A percentile compares a stretch with the other conserved stretches of the same genome.
Evolutionary conservation across 78 protist species (phyloP).

Genomic region (Dictyostelium capitatum): DNA sequence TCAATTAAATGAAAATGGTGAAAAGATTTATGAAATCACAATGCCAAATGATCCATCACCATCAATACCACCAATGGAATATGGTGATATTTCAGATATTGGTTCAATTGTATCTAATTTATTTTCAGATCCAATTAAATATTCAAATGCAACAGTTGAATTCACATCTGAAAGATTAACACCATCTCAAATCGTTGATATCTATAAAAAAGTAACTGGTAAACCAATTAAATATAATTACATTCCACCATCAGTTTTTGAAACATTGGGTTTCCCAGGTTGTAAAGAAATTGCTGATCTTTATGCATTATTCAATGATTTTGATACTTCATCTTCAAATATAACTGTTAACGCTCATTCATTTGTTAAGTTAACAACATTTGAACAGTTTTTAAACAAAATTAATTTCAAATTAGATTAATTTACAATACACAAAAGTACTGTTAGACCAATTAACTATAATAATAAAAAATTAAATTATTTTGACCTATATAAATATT

Average conservation of each 20-base stretch:
- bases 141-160: neutral
- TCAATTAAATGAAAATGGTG: neutral
- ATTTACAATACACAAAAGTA: too few relatives aligned
- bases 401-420: neutral
- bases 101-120: neutral
- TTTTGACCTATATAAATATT: too few relatives aligned
- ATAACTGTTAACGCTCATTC: neutral
- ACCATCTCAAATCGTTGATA: neutral
- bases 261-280: constrained; percentile 12
- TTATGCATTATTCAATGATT: neutral
- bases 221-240: constrained; percentile 12
- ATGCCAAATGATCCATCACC: neutral
- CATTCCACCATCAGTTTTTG: constrained; percentile 12
- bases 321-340: neutral
- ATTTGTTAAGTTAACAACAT: constrained; percentile 2
- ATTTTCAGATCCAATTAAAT: neutral
- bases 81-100: constrained; percentile 5
- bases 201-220: neutral
- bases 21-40: neutral
- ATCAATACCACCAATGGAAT: neutral
- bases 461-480: too few relatives aligned
- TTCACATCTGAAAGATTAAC: neutral
- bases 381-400: constrained; percentile 23
- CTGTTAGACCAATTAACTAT: too few relatives aligned
- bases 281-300: neutral